These are phyloP conservation scores for Zhuliangozyma blackwelliae DNA, from an alignment of 1,139 yeast genomes.

Conservation along the genomic window DNA sequence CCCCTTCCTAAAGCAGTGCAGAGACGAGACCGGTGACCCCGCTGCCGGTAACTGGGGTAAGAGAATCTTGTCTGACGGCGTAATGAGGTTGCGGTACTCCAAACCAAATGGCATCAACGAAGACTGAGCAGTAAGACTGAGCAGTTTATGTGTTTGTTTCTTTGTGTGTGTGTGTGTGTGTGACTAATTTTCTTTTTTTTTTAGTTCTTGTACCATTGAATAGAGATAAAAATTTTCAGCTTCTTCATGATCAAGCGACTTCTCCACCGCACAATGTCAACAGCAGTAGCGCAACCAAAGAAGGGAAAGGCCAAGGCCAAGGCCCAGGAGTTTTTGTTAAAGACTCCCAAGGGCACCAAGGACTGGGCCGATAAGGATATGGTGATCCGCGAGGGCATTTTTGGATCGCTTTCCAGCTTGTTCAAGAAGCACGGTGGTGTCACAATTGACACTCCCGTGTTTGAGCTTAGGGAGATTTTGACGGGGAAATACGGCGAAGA, in stretches of 20 bases:
- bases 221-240: not conserved
- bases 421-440: conserved; percentile 97
- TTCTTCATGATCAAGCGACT: too few relatives aligned
- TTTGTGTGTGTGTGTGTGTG: not conserved
- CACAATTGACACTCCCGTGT: conserved; percentile 96
- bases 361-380: conserved; percentile 99
- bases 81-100: conserved; percentile 42
- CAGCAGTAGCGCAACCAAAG: conserved; percentile 9
- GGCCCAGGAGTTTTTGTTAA: conserved; percentile 57
- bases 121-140: conserved; percentile 22
- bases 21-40: conserved; percentile 92
- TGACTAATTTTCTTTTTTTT: conserved; percentile 1
- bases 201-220: conserved; percentile 4
- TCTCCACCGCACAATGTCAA: not conserved
- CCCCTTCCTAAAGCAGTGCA: conserved; percentile 89
- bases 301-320: conserved; percentile 19
- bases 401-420: conserved; percentile 61
- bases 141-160: not conserved
- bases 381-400: conserved; percentile 88
- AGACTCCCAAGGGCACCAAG: conserved; percentile 95
- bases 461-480: conserved; percentile 88
- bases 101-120: conserved; percentile 30
- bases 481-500: conserved; percentile 99
- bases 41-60: conserved; percentile 92
- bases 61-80: conserved; percentile 62